Base-by-base conservation (phyloP, 108 stramenopile species). In the Mediolabrus comicus region DNA sequence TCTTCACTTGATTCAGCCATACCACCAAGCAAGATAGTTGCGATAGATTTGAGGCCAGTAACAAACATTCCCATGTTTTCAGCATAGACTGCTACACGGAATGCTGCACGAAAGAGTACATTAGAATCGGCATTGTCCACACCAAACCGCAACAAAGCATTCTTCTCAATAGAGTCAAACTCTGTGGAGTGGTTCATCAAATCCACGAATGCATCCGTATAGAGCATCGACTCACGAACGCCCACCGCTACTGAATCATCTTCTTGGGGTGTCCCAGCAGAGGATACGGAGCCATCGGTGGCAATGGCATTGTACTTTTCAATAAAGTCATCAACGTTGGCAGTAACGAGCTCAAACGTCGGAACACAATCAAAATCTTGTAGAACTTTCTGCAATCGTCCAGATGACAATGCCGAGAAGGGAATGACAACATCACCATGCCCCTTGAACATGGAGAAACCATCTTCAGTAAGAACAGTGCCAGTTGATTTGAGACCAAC, bases 91-190 rank as follows among this genome's bases (percentile, higher is more conserved):
- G 68, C 68, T 28, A 69, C 62, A 52, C 75, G 75, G 36, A 59
- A 77, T 22, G 68, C 62, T 11, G 75, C 67, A n/a, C 75, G 67
- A 64, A 43, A 77, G 0, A 77, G 75, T 24, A 77, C 59, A 31
- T 77, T 77, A 3, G 68, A 67, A 24, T 58, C 31, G 7, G 61
- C 67, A 33, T 77, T 60, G 10, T 64, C 67, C 7, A 77, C 61
- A 16, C 75, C 75, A 41, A 69, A 77, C 14, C 43, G 59, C 34
- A 77, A 60, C 43, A 77, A 60, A 38, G 62, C 49, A 14, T 77
- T 77, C 57, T 77, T 77, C 53, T 77, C 63, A 1, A 77, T 35
- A 0, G 75, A 30, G 46, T 43, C 39, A 10, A 77, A 65, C 13
- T 19, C 62, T 10, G 38, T 31, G 28, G 62, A 59, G 55, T 57